A percentile compares a stretch with the other conserved stretches of the same genome.
Conservation (phyloP, 1,284 basidiomycete species). For the Puccinia novopanici region DNA sequence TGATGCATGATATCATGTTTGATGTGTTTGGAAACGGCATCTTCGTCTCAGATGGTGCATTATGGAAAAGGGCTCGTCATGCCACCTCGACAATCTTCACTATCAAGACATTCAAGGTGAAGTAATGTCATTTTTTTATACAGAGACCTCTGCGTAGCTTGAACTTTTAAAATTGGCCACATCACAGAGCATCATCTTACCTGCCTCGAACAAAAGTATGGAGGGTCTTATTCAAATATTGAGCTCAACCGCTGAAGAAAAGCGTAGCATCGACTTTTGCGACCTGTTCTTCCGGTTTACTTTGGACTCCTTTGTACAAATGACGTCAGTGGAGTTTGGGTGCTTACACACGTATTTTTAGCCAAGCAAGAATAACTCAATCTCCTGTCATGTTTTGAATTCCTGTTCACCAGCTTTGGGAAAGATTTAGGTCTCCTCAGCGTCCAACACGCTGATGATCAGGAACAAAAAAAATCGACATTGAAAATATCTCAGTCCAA, state of each 20-base stretch:
- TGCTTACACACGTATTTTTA: not conserved
- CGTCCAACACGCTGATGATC: not conserved
- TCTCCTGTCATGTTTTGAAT: not conserved
- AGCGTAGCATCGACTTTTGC: not conserved
- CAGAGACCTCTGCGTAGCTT: not conserved
- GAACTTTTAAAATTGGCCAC: not conserved
- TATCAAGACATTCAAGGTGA: slow-evolving; percentile 29
- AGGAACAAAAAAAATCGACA: not conserved
- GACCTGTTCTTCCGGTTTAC: slow-evolving; percentile 30
- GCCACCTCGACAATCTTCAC: slow-evolving; percentile 31
- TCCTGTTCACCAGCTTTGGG: not conserved
- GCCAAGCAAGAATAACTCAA: not conserved
- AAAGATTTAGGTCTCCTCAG: not conserved
- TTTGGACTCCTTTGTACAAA: too few species aligned
- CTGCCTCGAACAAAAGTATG: not conserved
- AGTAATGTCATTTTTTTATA: not conserved
- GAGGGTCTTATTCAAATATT: not conserved
- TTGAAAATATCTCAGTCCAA: too few species aligned
- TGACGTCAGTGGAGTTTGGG: slow-evolving; percentile 25
- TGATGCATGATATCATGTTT: slow-evolving; percentile 8
- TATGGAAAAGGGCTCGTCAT: too few species aligned
- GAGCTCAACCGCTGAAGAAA: not conserved
- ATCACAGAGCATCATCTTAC: not conserved
- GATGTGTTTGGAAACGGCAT: slow-evolving; percentile 44
- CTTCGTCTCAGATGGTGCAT: slow-evolving; percentile 32